These are phyloP conservation scores for Lactarius hengduanensis DNA, from an alignment of 768 basidiomycete genomes.

Conservation along the genomic window DNA sequence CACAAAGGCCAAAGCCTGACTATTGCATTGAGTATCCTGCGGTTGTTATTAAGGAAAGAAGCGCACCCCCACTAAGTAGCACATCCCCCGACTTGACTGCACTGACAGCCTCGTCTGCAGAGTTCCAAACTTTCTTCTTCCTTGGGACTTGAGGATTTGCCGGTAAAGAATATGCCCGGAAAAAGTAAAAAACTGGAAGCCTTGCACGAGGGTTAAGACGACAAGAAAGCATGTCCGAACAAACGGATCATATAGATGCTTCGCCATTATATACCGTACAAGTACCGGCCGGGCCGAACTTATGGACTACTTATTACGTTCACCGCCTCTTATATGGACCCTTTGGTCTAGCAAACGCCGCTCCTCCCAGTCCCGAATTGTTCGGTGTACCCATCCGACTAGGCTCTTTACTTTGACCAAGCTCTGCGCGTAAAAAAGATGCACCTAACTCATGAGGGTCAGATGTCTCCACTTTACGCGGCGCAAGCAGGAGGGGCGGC, in stretches of 20 bases:
- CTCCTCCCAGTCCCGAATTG: slow-evolving; percentile 37
- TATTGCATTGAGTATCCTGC: background rate
- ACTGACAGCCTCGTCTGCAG: slow-evolving; percentile 78
- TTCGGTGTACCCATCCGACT: slow-evolving; percentile 29
- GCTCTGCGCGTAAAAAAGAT: slow-evolving; percentile 55
- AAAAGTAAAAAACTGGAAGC: slow-evolving; percentile 8
- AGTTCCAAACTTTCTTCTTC: slow-evolving; percentile 71
- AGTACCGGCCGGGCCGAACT: background rate
- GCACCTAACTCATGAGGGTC: slow-evolving; percentile 73
- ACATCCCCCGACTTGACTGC: slow-evolving; percentile 79
- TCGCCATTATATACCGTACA: background rate
- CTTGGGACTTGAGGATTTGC: slow-evolving; percentile 35
- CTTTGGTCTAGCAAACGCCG: slow-evolving; percentile 65
- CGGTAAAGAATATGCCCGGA: slow-evolving; percentile 18
- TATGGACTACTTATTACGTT: background rate
- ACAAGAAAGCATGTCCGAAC: slow-evolving; percentile 10
- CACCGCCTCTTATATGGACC: slow-evolving; percentile 59
- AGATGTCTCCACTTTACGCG: slow-evolving; percentile 80
- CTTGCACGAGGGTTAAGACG: slow-evolving; percentile 5
- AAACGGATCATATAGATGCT: background rate
- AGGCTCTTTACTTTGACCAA: slow-evolving; percentile 40
- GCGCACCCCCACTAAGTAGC: slow-evolving; percentile 78
- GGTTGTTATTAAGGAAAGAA: background rate
- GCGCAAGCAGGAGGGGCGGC: slow-evolving; percentile 42
- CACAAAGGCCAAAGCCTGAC: slow-evolving; percentile 85